Percentiles rank a stretch among this genome's conserved stretches.
phyloP scores from a whole-genome alignment of 1,284 basidiomycete species.

The Xerocomus amazonicus region DNA sequence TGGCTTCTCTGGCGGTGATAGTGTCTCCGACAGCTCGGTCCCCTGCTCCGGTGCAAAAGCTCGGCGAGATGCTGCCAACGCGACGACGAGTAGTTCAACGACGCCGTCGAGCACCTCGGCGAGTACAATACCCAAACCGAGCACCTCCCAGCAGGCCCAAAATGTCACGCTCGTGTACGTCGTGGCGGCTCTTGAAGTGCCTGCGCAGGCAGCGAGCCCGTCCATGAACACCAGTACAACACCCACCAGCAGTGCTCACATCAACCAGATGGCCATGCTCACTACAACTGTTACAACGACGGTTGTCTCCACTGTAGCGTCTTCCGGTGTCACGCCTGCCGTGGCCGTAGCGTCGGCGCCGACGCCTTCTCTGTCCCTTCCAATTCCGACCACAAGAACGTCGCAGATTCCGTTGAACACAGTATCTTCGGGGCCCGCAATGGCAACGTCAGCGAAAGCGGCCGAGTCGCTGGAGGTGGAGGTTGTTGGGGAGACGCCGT shows the following conservation, averaged over 20 bases:
- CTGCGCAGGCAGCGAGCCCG: slow-evolving; percentile 10
- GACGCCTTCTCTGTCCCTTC: background rate
- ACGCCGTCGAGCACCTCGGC: slow-evolving; percentile 17
- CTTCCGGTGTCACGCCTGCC: slow-evolving; percentile 6
- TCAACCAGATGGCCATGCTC: slow-evolving; percentile 5
- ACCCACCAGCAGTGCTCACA: slow-evolving; percentile 4
- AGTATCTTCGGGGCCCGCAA: background rate
- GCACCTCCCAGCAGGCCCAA: slow-evolving; percentile 26
- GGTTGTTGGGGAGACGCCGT: slow-evolving; percentile 15
- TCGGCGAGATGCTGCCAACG: slow-evolving; percentile 6
- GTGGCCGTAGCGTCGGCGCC: slow-evolving; percentile 13
- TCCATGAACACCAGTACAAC: background rate
- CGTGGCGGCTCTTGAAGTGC: slow-evolving; percentile 34
- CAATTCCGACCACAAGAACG: slow-evolving; percentile 7
- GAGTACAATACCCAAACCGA: slow-evolving; percentile 11
- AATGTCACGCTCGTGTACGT: slow-evolving; percentile 49
- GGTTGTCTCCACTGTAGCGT: slow-evolving; percentile 12
- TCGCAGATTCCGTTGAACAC: slow-evolving; percentile 2
- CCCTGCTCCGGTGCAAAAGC: slow-evolving; percentile 6
- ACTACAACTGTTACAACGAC: slow-evolving; percentile 32
- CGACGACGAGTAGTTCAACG: slow-evolving; percentile 7
- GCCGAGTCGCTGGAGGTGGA: slow-evolving; percentile 22
- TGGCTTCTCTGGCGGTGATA: slow-evolving; percentile 14
- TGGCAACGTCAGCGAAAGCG: background rate
- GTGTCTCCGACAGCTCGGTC: slow-evolving; percentile 6